Evolutionary conservation across 805 yeast species (phyloP).

Genomic region (Debaryomyces prosopidis): DNA sequence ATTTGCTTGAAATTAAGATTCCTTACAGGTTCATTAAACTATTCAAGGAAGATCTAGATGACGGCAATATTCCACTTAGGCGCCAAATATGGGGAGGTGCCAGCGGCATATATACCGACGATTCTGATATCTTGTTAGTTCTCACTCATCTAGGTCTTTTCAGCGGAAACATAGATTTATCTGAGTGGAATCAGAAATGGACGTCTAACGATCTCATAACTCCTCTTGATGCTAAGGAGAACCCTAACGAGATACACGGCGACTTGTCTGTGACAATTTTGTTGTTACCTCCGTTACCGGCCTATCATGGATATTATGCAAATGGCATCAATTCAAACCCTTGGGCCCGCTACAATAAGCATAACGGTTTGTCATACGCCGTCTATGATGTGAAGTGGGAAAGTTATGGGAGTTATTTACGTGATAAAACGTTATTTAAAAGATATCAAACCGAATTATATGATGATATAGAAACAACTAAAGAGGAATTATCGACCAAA

Average conservation of each 20-base stretch:
- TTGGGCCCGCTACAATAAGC: constrained; percentile 59
- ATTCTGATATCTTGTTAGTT: constrained; percentile 77
- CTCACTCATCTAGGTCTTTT: constrained; percentile 75
- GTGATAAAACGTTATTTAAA: constrained; percentile 30
- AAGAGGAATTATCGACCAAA: constrained; percentile 18
- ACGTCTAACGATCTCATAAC: constrained; percentile 22
- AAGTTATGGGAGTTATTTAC: constrained; percentile 24
- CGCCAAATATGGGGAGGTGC: constrained; percentile 76
- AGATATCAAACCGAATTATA: constrained; percentile 24
- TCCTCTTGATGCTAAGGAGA: constrained; percentile 18
- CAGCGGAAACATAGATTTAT: constrained; percentile 32
- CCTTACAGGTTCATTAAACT: constrained; percentile 45
- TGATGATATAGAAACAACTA: constrained; percentile 19
- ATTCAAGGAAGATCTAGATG: constrained; percentile 41
- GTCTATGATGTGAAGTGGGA: constrained; percentile 58
- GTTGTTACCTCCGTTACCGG: constrained; percentile 67
- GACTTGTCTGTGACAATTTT: constrained; percentile 60
- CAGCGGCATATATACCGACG: constrained; percentile 89
- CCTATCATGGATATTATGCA: constrained; percentile 64
- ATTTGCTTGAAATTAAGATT: constrained; percentile 54
- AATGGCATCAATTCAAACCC: constrained; percentile 72
- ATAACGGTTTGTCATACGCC: constrained; percentile 78
- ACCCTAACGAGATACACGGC: constrained; percentile 24
- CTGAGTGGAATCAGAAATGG: constrained; percentile 35
- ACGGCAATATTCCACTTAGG: constrained; percentile 29